phyloP scores from a whole-genome alignment of 1,284 basidiomycete genomes.

The Agroathelia rolfsii region DNA sequence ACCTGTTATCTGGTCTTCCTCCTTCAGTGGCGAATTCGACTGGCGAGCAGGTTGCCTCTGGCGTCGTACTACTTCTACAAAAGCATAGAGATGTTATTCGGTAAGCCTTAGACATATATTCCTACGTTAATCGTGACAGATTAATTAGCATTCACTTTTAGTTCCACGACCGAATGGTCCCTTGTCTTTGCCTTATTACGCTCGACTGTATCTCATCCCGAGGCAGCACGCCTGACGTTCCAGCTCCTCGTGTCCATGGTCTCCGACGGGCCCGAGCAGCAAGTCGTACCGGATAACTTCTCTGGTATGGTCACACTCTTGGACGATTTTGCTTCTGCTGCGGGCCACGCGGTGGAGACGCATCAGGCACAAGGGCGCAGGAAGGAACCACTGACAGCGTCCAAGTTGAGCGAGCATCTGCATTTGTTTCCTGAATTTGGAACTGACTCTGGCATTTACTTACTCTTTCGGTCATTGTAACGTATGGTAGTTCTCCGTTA shows the following conservation, averaged over 20 bases:
- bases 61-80: slow-evolving; percentile 71
- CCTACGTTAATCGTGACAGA: slow-evolving; percentile 4
- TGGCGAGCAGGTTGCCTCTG: slow-evolving; percentile 85
- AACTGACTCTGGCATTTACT: slow-evolving; percentile 11
- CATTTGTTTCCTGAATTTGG: too few species aligned
- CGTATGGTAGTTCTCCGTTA: slow-evolving; percentile 49
- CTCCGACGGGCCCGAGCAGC: slow-evolving; percentile 45
- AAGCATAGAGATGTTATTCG: slow-evolving; percentile 65
- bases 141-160: slow-evolving; percentile 18
- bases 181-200: slow-evolving; percentile 86
- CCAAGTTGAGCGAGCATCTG: too few species aligned
- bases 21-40: slow-evolving; percentile 71
- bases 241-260: slow-evolving; percentile 61
- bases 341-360: slow-evolving; percentile 51
- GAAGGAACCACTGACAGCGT: slow-evolving; percentile 37
- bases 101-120: slow-evolving; percentile 25
- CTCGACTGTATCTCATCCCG: slow-evolving; percentile 79
- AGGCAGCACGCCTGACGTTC: slow-evolving; percentile 80
- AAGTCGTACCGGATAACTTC: slow-evolving; percentile 74
- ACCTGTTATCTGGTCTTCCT: slow-evolving; percentile 78
- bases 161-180: slow-evolving; percentile 93
- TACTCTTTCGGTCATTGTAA: slow-evolving; percentile 9
- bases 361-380: slow-evolving; percentile 44
- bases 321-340: slow-evolving; percentile 79
- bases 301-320: slow-evolving; percentile 71